A percentile compares a stretch with the other conserved stretches of the same genome.
Evolutionary conservation across 2,329 filamentous ascomycete species (phyloP).

Genomic region (Trichoderma koningiopsis): DNA sequence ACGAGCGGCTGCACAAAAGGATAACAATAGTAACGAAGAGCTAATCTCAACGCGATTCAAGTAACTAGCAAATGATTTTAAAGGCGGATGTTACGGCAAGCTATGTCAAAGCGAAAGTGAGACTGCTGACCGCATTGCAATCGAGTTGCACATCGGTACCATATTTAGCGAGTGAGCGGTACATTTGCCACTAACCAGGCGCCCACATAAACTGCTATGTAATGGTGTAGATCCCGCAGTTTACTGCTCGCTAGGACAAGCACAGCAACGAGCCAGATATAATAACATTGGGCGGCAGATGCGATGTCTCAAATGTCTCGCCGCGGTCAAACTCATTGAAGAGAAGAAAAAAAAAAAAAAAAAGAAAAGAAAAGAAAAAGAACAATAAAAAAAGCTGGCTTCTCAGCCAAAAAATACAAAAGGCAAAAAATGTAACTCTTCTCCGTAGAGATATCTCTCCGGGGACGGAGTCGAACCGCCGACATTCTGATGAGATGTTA

Average conservation of each 20-base stretch:
- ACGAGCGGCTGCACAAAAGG: neutral
- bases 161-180: neutral
- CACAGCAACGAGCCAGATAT: neutral
- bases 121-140: conserved; percentile 3
- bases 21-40: neutral
- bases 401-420: no score
- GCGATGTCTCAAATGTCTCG: neutral
- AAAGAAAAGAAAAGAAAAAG: no score
- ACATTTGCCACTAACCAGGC: neutral
- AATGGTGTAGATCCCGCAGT: neutral
- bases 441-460: conserved; percentile 25
- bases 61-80: neutral
- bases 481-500: conserved; percentile 24
- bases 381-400: no score
- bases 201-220: neutral
- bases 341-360: neutral
- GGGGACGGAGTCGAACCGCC: conserved; percentile 28
- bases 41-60: neutral
- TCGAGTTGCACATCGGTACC: neutral
- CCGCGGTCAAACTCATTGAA: neutral
- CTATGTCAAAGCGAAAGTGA: neutral
- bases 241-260: neutral
- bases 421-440: conserved; percentile 26
- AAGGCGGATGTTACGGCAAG: neutral
- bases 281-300: neutral